Base-by-base conservation (phyloP, 768 basidiomycete genomes). In the Pholiota microspora region DNA sequence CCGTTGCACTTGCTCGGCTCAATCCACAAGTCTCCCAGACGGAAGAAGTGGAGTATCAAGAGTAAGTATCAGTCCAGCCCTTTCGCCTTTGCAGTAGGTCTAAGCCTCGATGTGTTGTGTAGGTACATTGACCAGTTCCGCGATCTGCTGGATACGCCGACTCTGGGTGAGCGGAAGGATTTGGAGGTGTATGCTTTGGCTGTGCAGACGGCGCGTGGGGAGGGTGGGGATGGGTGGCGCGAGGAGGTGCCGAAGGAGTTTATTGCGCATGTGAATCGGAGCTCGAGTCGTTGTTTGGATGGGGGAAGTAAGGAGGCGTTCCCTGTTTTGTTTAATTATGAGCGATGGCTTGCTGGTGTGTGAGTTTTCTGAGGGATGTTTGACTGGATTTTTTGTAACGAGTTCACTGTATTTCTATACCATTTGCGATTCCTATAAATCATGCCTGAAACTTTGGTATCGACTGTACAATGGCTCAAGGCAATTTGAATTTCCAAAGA, bases 81-180 rank as follows among this genome's bases (percentile, higher is more conserved):
- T 31, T 6, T 31, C 7, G 6, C 12, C 6, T 31, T 27, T 27
- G 15, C 10, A 12, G 6, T 36, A 7, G 29, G 6, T 31, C 29
- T 6, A 31, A 6, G 29, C 29, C 12, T 31, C 12, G 6, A 12
- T 6, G 29, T 31, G 29, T 31, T 31, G 1, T 12, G 15, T 50
- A 88, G 86, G 46, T 89, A 92, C 63, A 84, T 92, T 60, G 85
- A 88, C 62, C 87, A 91, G 64, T 85, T 79, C 58, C 79, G 85
- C 53, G 82, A 85, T 45, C 74, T 89, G 21, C 71, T 85, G 31
- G 82, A 85, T 57, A 76, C 81, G 1, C 81, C 82, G 45, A 74
- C 77, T 32, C 69, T 72, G 50, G 78, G 77, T n/a, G 84, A 85
- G 57, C 67, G 76, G 32, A 80, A 81, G 62, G 84, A 87, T 55